Evolutionary conservation across 2,329 filamentous ascomycete genomes (phyloP).

Genomic region (Xylaria sp.): DNA sequence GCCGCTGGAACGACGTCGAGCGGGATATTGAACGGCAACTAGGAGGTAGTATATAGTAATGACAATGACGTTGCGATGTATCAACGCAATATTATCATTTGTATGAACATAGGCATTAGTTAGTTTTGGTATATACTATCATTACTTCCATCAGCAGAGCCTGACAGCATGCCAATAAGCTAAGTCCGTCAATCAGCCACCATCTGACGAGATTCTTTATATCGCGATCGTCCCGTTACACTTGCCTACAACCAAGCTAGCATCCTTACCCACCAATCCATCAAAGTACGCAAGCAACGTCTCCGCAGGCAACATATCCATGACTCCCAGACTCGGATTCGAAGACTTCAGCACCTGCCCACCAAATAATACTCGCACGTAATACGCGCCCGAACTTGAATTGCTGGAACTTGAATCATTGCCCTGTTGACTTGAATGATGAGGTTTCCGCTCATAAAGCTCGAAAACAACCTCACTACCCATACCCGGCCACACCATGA

Average conservation of each 20-base stretch:
- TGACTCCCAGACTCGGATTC: conserved; percentile 71
- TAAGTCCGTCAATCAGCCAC: background rate
- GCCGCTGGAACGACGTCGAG: conserved; percentile 80
- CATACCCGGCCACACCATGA: conserved; percentile 89
- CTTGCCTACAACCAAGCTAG: conserved; percentile 55
- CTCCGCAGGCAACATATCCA: conserved; percentile 77
- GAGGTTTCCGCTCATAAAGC: conserved; percentile 59
- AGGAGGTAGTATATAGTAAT: conserved; percentile 30
- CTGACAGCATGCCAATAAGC: background rate
- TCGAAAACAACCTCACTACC: conserved; percentile 83
- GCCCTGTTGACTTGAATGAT: background rate
- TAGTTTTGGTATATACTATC: conserved; percentile 5
- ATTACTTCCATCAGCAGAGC: conserved; percentile 1
- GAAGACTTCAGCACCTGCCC: conserved; percentile 75
- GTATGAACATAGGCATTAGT: background rate
- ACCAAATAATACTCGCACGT: conserved; percentile 76
- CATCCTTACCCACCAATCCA: conserved; percentile 69
- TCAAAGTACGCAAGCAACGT: conserved; percentile 77
- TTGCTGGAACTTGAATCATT: conserved; percentile 23
- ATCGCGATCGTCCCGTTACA: conserved; percentile 42
- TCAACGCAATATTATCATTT: background rate
- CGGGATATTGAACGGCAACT: conserved; percentile 48
- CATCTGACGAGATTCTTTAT: background rate
- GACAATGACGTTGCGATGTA: conserved; percentile 15
- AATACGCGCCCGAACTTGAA: conserved; percentile 53